phyloP scores from a whole-genome alignment of 768 basidiomycete genomes.

The Clavaria fumosa region DNA sequence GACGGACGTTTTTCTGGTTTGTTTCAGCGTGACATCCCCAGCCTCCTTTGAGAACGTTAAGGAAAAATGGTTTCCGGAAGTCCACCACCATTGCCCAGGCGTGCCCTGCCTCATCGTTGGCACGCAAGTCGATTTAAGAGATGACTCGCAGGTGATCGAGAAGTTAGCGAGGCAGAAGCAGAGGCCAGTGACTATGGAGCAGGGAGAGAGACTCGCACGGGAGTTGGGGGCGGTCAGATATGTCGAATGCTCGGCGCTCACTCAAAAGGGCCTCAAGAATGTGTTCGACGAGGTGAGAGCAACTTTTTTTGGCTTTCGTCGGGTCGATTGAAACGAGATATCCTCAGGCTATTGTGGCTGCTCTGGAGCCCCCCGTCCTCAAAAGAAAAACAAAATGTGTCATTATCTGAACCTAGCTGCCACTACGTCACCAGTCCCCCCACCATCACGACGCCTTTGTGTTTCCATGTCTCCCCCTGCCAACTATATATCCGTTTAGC shows the following conservation, averaged over 20 bases:
- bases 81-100: slow-evolving; percentile 98
- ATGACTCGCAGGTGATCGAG: slow-evolving; percentile 85
- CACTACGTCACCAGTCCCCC: too few species aligned
- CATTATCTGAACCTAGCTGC: slow-evolving; percentile 81
- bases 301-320: too few species aligned
- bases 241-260: slow-evolving; percentile 97
- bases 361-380: slow-evolving; percentile 90
- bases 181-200: slow-evolving; percentile 73
- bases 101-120: slow-evolving; percentile 99
- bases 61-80: slow-evolving; percentile 99
- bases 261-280: slow-evolving; percentile 99
- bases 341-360: slow-evolving; percentile 91
- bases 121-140: slow-evolving; percentile 93
- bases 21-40: slow-evolving; percentile 97
- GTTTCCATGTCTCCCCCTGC: too few species aligned
- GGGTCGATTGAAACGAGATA: too few species aligned
- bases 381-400: slow-evolving; percentile 70
- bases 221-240: slow-evolving; percentile 98
- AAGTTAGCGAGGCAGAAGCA: slow-evolving; percentile 96
- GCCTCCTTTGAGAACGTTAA: slow-evolving; percentile 99
- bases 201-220: slow-evolving; percentile 89
- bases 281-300: slow-evolving; percentile 98
- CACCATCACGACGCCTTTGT: too few species aligned
- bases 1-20: slow-evolving; percentile 98
- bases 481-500: too few species aligned